A percentile compares a stretch with the other conserved stretches of the same genome.
Conservation (phyloP, 257 asterid species). For the Thymus mandschuricus region DNA sequence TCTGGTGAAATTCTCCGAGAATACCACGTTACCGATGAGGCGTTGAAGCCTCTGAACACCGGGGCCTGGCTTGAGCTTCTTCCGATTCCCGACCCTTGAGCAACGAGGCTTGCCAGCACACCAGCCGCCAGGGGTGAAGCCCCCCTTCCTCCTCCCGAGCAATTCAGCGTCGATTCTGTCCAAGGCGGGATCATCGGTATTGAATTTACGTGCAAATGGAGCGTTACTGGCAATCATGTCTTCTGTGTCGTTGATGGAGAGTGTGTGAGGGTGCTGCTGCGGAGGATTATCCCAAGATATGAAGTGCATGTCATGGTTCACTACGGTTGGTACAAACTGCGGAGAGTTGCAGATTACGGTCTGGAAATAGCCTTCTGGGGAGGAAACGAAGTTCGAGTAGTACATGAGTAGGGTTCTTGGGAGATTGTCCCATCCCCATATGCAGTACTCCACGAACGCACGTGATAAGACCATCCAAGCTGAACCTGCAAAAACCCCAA, state of each 20-base stretch:
- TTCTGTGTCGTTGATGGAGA: slow-evolving; percentile 67
- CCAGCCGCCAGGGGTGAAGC: slow-evolving; percentile 94
- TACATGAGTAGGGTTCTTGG: slow-evolving; percentile 96
- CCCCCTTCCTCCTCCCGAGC: slow-evolving; percentile 62
- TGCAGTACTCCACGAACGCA: slow-evolving; percentile 75
- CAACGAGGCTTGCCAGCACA: slow-evolving; percentile 75
- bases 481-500: slow-evolving; percentile 60
- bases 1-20: slow-evolving; percentile 37
- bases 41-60: slow-evolving; percentile 73
- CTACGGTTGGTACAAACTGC: slow-evolving; percentile 64
- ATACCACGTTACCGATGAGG: slow-evolving; percentile 55
- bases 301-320: slow-evolving; percentile 95
- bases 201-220: slow-evolving; percentile 93
- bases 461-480: slow-evolving; percentile 97
- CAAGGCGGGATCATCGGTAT: slow-evolving; percentile 48
- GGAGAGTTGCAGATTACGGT: slow-evolving; percentile 94
- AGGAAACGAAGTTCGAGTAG: slow-evolving; percentile 85
- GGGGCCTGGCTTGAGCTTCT: slow-evolving; percentile 63
- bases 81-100: slow-evolving; percentile 62
- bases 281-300: slow-evolving; percentile 96
- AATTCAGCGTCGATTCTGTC: slow-evolving; percentile 72
- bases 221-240: slow-evolving; percentile 70
- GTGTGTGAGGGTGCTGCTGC: slow-evolving; percentile 75
- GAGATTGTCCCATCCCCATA: slow-evolving; percentile 98
- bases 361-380: slow-evolving; percentile 97